These are phyloP conservation scores for Emydomyces testavorans DNA, from an alignment of 2,329 filamentous ascomycete species.

Conservation along the genomic window DNA sequence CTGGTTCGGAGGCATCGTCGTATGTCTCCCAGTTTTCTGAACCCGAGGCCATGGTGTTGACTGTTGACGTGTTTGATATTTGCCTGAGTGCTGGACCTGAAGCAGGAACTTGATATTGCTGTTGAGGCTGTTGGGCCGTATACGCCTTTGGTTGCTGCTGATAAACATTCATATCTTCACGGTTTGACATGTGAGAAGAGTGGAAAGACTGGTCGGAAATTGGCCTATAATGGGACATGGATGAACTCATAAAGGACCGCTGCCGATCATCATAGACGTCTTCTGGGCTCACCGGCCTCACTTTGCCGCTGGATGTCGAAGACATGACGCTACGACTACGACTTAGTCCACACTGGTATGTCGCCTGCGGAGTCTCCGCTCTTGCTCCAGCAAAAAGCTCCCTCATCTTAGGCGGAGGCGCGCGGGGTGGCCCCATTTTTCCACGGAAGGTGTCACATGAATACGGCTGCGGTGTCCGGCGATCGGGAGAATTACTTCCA, in stretches of 20 bases:
- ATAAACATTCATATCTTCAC: slow-evolving; percentile 25
- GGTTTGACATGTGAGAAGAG: slow-evolving; percentile 32
- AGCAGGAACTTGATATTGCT: slow-evolving; percentile 4
- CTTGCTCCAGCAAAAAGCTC: slow-evolving; percentile 54
- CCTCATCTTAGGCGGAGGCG: slow-evolving; percentile 85
- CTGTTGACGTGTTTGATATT: slow-evolving; percentile 57
- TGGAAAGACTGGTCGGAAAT: slow-evolving; percentile 34
- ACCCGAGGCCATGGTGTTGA: slow-evolving; percentile 56
- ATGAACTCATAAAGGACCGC: slow-evolving; percentile 37
- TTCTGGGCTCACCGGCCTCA: slow-evolving; percentile 56
- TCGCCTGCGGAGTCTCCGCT: slow-evolving; percentile 24
- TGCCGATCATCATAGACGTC: slow-evolving; percentile 71
- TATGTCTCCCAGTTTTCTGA: slow-evolving; percentile 99
- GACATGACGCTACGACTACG: slow-evolving; percentile 44
- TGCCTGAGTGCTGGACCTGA: slow-evolving; percentile 46
- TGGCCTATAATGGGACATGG: slow-evolving; percentile 31
- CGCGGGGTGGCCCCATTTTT: slow-evolving; percentile 45
- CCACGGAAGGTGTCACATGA: slow-evolving; percentile 36
- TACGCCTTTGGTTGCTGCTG: slow-evolving; percentile 18
- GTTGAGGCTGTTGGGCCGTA: slow-evolving; percentile 9
- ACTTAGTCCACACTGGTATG: slow-evolving; percentile 27
- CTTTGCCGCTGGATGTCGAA: slow-evolving; percentile 32
- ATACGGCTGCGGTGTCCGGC: slow-evolving; percentile 38
- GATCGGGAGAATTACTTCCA: slow-evolving; percentile 67
- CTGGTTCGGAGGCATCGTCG: slow-evolving; percentile 66